Conservation (phyloP, 371 early-diverging fungal species). For the Syncephalastrum racemosum region DNA sequence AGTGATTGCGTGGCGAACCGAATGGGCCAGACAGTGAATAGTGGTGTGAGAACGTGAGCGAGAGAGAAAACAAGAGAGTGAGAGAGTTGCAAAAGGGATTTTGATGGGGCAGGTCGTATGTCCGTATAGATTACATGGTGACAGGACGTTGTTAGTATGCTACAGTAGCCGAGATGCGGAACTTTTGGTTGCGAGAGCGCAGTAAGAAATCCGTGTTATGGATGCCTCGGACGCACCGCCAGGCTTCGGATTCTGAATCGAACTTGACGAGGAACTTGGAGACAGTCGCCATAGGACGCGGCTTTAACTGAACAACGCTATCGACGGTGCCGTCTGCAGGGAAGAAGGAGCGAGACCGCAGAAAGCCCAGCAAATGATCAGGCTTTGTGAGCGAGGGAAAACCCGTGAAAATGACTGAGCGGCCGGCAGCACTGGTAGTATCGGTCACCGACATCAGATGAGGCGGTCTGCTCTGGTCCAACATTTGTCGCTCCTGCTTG, state of each 20-base stretch:
- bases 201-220: conserved; percentile 38
- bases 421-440: conserved; percentile 33
- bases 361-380: conserved; percentile 35
- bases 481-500: neutral
- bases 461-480: conserved; percentile 20
- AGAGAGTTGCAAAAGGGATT: too few relatives aligned
- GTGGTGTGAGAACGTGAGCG: too few relatives aligned
- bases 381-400: conserved; percentile 25
- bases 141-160: conserved; percentile 26
- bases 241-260: conserved; percentile 52
- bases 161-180: conserved; percentile 28
- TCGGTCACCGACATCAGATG: conserved; percentile 35
- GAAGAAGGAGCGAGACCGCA: conserved; percentile 38
- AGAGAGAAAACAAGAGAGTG: too few relatives aligned
- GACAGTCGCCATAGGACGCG: conserved; percentile 16
- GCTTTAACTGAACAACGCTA: conserved; percentile 29
- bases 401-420: conserved; percentile 39
- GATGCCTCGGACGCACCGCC: conserved; percentile 49
- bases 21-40: too few relatives aligned
- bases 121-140: neutral
- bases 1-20: too few relatives aligned
- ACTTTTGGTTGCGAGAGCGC: conserved; percentile 15
- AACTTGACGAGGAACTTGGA: conserved; percentile 47
- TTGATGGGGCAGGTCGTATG: neutral
- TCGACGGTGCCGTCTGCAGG: conserved; percentile 39